Evolutionary conservation across 805 yeast genomes (phyloP).

Genomic region (Starmerella kuoi): DNA sequence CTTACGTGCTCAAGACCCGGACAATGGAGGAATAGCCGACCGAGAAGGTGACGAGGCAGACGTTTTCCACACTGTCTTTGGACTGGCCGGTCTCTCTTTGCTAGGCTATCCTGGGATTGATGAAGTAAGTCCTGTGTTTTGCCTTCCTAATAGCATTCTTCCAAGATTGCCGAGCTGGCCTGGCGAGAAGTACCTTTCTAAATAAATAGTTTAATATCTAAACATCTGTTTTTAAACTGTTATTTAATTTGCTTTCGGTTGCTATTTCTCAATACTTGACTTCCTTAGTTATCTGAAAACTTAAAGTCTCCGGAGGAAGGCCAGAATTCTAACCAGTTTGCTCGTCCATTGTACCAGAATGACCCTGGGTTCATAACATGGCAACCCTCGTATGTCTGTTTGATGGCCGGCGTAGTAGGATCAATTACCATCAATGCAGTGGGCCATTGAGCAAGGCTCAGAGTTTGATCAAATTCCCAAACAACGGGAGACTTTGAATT

Average conservation of each 20-base stretch:
- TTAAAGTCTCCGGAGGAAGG: slow-evolving; percentile 44
- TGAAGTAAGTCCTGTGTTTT: slow-evolving; percentile 74
- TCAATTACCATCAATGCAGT: slow-evolving; percentile 52
- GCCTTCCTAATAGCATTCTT: slow-evolving; percentile 44
- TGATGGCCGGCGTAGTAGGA: slow-evolving; percentile 55
- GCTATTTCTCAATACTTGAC: no score
- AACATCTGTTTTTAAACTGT: no score
- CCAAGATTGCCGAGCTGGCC: slow-evolving; percentile 15
- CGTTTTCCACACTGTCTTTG: slow-evolving; percentile 85
- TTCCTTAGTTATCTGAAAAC: slow-evolving; percentile 7
- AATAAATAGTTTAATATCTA: no score
- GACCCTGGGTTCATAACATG: slow-evolving; percentile 61
- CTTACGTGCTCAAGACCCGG: slow-evolving; percentile 60
- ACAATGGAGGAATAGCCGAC: slow-evolving; percentile 83
- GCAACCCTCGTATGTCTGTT: slow-evolving; percentile 72
- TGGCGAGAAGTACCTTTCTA: slow-evolving; percentile 2
- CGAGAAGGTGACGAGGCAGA: slow-evolving; percentile 84
- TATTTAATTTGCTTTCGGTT: no score
- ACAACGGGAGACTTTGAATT: slow-evolving; percentile 47
- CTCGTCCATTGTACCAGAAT: slow-evolving; percentile 35
- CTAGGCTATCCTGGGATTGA: slow-evolving; percentile 49
- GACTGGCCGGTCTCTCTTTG: slow-evolving; percentile 74
- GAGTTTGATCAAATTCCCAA: slow-evolving; percentile 56
- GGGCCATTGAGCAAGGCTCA: slow-evolving; percentile 72
- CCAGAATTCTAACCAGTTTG: slow-evolving; percentile 61